Base-by-base conservation (phyloP, 23 red algal species). In the Gracilaria gracilis region DNA sequence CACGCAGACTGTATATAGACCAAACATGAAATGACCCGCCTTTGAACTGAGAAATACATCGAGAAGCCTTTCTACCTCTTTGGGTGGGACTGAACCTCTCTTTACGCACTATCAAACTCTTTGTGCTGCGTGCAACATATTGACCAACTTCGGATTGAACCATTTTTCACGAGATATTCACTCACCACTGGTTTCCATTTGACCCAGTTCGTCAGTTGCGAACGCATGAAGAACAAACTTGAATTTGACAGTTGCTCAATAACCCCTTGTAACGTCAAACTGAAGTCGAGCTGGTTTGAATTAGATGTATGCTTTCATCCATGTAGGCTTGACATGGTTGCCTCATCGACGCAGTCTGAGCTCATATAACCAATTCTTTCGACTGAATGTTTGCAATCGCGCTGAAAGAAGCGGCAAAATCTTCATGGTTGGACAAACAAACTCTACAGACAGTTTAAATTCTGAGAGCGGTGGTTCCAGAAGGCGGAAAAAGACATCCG, bases 211-310 rank as follows among this genome's bases (percentile, higher is more conserved):
- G 33, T 27, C 14, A 32, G 27, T 38, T 28, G 59, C 19, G 32
- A 32, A 28, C 64, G 64, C 64, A 69, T 69, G 64, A 69, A 69
- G 64, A 69, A 32, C 64, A 37, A 34, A 69, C 32, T 24, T 36
- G 64, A 69, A 37, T 34, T 37, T 17, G 64, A 32, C 64, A 69
- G 64, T 36, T 12, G 36, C 16, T 69, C 28, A 3, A 1, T 12
- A 15, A 32, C 24, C 28, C 59, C 21, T 24, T 24, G 0, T 14
- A 27, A 27, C 31, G 19, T 32, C 64, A 69, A 34, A 69, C 64
- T 37, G 32, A 69, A 69, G 17, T 37, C 33, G 37, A 69, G 64
- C 64, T 69, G 8, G 64, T 31, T 69, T 36, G 64, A 69, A 7
- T 37, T 34, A 36, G 33, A 69, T 69, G 64, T 34, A 7, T 36